A percentile compares a stretch with the other conserved stretches of the same genome.
Evolutionary conservation across 208 protist genomes (phyloP).

Genomic region (Leishmania lainsoni): DNA sequence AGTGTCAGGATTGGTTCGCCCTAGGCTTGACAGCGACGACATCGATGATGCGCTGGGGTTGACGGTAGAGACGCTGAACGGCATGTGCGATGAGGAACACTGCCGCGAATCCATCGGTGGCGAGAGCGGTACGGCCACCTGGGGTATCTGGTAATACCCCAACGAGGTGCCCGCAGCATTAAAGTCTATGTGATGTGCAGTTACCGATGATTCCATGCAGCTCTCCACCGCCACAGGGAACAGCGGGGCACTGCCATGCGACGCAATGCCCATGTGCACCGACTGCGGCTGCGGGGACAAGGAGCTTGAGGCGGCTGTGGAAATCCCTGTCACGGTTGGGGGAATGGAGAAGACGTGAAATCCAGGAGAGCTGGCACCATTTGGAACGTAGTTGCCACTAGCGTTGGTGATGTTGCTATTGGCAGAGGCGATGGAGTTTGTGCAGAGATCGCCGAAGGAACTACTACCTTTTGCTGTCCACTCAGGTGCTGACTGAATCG

Average conservation of each 20-base stretch:
- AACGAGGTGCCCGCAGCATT: neutral
- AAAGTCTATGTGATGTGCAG: neutral
- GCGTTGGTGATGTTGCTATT: neutral
- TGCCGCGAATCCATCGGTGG: neutral
- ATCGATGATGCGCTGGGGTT: neutral
- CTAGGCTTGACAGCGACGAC: conserved; percentile 2
- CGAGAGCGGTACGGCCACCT: neutral
- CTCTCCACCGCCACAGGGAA: neutral
- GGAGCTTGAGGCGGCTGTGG: neutral
- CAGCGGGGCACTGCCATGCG: neutral
- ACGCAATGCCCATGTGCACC: neutral
- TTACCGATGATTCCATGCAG: neutral
- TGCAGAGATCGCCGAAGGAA: conserved; percentile 6
- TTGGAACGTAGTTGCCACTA: neutral
- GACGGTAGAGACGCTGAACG: conserved; percentile 4
- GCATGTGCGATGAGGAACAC: conserved; percentile 3
- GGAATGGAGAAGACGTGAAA: conserved; percentile 34
- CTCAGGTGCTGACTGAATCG: neutral
- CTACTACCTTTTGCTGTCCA: conserved; percentile 9
- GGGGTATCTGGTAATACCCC: neutral
- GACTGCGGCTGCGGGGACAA: conserved; percentile 2
- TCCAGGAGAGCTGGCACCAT: neutral
- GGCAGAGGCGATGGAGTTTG: conserved; percentile 11
- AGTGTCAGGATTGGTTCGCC: neutral
- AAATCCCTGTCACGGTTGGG: conserved; percentile 1